Conservation (phyloP, 306 rosid species). For the Glycine soja region DNA sequence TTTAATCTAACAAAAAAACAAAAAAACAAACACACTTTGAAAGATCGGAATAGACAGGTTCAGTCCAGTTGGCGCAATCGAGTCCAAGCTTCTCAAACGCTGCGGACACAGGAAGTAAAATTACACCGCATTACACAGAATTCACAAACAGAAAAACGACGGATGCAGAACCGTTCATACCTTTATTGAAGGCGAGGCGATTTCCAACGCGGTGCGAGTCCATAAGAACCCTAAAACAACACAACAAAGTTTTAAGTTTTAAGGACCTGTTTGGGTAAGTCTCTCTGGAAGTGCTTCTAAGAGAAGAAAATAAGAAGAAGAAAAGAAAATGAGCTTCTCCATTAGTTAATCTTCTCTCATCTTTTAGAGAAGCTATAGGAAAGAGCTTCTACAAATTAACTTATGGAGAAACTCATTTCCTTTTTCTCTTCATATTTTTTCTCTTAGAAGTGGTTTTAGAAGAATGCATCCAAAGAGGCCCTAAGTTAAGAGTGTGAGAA, state of each 20-base stretch:
- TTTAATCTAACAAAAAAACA: constrained; percentile 1
- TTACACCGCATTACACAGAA: constrained; percentile 17
- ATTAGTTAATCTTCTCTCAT: too few species aligned
- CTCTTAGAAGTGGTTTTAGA: too few species aligned
- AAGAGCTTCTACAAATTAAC: too few species aligned
- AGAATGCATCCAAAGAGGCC: too few species aligned
- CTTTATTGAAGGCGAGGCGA: constrained; percentile 82
- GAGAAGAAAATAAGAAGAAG: too few species aligned
- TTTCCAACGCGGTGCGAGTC: constrained; percentile 86
- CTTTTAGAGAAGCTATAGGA: too few species aligned
- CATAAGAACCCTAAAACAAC: constrained; percentile 72
- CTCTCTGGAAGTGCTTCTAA: too few species aligned
- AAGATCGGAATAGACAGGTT: constrained; percentile 89
- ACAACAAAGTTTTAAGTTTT: neutral
- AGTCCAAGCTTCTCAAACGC: constrained; percentile 89
- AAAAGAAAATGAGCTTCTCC: too few species aligned
- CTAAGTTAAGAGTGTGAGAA: too few species aligned
- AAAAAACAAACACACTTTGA: constrained; percentile 57
- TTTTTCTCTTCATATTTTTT: too few species aligned
- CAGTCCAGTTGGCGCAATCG: constrained; percentile 94
- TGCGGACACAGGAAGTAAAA: constrained; percentile 41
- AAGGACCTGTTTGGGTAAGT: neutral
- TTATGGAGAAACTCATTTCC: too few species aligned
- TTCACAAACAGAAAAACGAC: neutral
- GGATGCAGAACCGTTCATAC: constrained; percentile 48